A percentile compares a stretch with the other conserved stretches of the same genome.
These are phyloP conservation scores for Syncephalastrum contaminatum DNA, from an alignment of 371 early-diverging fungal genomes.

Conservation along the genomic window DNA sequence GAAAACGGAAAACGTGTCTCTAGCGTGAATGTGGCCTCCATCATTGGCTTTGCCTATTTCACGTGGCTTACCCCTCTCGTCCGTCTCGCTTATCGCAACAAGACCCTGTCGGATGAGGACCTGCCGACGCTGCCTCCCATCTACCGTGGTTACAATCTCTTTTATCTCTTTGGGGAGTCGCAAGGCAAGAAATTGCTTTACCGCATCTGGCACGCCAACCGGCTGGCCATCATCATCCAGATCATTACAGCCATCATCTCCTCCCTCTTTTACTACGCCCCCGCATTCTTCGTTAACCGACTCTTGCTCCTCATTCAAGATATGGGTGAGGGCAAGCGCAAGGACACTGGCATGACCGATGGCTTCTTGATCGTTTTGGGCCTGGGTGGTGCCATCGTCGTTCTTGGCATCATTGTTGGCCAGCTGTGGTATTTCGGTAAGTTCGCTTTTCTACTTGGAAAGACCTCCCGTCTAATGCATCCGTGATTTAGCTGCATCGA, in stretches of 20 bases:
- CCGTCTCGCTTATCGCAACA: conserved; percentile 24
- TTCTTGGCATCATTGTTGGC: conserved; percentile 38
- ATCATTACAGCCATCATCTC: conserved; percentile 23
- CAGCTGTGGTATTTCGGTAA: conserved; percentile 56
- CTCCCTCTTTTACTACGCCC: conserved; percentile 29
- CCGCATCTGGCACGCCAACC: conserved; percentile 31
- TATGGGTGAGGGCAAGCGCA: conserved; percentile 18
- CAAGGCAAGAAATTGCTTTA: conserved; percentile 23
- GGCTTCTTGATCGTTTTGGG: conserved; percentile 45
- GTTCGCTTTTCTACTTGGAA: not conserved
- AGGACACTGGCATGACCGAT: conserved; percentile 14
- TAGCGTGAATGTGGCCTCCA: conserved; percentile 14
- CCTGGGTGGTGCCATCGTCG: conserved; percentile 36
- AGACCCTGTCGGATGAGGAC: conserved; percentile 35
- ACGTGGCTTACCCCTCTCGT: conserved; percentile 28
- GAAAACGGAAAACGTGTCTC: conserved; percentile 24
- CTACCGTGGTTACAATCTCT: conserved; percentile 36
- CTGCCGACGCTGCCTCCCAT: conserved; percentile 30
- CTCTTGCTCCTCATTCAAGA: conserved; percentile 33
- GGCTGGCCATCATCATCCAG: conserved; percentile 25
- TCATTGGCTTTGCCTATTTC: conserved; percentile 16
- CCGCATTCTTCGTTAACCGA: conserved; percentile 41
- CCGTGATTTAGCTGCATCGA: conserved; percentile 24
- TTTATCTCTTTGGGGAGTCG: conserved; percentile 25
- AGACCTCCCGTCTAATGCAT: not conserved